Conservation (phyloP, 148 eudicot genomes). For the Rhododendron ferrugineum region DNA sequence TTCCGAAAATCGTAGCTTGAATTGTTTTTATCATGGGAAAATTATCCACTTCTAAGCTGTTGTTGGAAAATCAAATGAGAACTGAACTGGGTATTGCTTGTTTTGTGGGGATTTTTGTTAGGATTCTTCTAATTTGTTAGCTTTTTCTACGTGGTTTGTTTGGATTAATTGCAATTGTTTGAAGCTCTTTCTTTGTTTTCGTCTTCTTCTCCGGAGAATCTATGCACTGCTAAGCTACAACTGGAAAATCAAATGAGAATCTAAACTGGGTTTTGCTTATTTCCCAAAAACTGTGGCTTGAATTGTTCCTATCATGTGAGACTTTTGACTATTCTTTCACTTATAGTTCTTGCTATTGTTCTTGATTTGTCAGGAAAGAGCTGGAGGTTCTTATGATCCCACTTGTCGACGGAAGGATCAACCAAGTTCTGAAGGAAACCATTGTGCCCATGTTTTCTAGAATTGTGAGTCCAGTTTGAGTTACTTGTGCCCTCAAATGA, state of each 20-base stretch:
- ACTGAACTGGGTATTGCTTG: too few species aligned
- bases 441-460: not conserved
- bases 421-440: not conserved
- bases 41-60: not conserved
- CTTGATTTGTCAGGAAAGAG: not conserved
- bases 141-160: too few species aligned
- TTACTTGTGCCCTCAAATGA: not conserved
- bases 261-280: not conserved
- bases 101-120: too few species aligned
- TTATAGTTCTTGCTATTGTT: not conserved
- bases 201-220: not conserved
- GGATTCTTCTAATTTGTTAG: too few species aligned
- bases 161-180: too few species aligned
- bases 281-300: not conserved
- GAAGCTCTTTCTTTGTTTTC: too few species aligned
- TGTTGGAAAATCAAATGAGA: too few species aligned
- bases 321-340: not conserved
- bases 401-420: not conserved
- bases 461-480: not conserved
- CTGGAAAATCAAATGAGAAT: not conserved
- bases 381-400: not conserved
- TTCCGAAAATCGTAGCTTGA: not conserved
- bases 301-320: not conserved
- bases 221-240: not conserved
- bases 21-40: not conserved